A percentile compares a stretch with the other conserved stretches of the same genome.
phyloP scores from a whole-genome alignment of 1,284 basidiomycete genomes.

The Rhodotorula sp. region DNA sequence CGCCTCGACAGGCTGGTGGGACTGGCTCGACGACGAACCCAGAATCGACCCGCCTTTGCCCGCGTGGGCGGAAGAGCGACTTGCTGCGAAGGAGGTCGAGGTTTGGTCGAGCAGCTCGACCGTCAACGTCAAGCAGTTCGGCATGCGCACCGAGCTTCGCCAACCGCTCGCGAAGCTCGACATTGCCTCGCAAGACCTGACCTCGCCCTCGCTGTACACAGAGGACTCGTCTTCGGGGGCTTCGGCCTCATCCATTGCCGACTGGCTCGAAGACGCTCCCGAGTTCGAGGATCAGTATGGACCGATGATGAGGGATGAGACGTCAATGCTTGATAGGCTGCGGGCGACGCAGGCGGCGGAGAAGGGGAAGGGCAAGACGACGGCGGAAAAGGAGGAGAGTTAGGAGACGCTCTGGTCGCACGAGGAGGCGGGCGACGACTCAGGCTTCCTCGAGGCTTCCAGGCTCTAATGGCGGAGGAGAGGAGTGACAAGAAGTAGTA shows the following conservation, averaged over 20 bases:
- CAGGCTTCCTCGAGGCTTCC: neutral
- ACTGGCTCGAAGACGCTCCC: no score
- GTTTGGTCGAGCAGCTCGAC: neutral
- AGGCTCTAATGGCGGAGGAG: no score
- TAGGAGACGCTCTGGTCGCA: neutral
- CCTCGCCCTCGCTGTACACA: neutral
- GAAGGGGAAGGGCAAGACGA: neutral
- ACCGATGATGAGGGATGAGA: neutral
- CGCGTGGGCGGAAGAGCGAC: neutral
- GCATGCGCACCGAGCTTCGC: no score
- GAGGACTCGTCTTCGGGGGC: neutral
- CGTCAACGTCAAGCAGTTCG: neutral
- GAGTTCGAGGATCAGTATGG: neutral
- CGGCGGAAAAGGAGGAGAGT: neutral
- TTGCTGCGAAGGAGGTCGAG: neutral
- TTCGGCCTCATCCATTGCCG: no score
- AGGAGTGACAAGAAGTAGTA: neutral
- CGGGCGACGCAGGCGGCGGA: neutral
- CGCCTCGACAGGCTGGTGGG: neutral
- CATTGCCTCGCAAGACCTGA: neutral
- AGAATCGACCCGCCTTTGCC: conserved; percentile 42
- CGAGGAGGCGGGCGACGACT: neutral
- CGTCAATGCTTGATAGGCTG: neutral
- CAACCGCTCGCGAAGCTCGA: neutral
- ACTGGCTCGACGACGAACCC: conserved; percentile 9